Evolutionary conservation across 164 flowering plant species (phyloP).

Genomic region (Berberis vulgaris): DNA sequence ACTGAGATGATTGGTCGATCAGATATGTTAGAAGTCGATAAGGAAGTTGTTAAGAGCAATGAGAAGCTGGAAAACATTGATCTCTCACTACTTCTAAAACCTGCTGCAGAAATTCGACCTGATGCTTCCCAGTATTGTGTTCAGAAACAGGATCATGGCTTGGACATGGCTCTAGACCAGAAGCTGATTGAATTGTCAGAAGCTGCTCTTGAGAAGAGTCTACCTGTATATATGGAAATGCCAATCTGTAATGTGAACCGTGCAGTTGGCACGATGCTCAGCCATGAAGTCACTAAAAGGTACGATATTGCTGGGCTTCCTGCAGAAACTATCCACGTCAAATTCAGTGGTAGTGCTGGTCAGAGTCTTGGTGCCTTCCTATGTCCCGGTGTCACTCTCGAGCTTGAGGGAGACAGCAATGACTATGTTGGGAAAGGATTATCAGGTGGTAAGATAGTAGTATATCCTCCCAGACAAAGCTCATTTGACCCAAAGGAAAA

Average conservation of each 20-base stretch:
- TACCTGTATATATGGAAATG: slow-evolving; percentile 83
- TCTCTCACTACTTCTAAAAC: slow-evolving; percentile 71
- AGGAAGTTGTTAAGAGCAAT: slow-evolving; percentile 55
- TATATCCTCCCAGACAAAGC: slow-evolving; percentile 87
- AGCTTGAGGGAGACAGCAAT: slow-evolving; percentile 98
- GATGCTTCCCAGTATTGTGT: slow-evolving; percentile 89
- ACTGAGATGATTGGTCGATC: slow-evolving; percentile 97
- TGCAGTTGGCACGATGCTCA: slow-evolving; percentile 98
- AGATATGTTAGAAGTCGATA: slow-evolving; percentile 94
- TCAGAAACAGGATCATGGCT: slow-evolving; percentile 93
- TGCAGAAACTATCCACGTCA: slow-evolving; percentile 78
- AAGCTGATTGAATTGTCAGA: slow-evolving; percentile 54
- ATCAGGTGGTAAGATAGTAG: slow-evolving; percentile 95
- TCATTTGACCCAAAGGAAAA: slow-evolving; percentile 92
- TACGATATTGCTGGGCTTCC: slow-evolving; percentile 81
- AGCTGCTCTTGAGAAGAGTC: slow-evolving; percentile 63
- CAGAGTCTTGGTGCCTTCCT: slow-evolving; percentile 99
- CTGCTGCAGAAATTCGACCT: slow-evolving; percentile 86
- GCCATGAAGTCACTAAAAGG: slow-evolving; percentile 92
- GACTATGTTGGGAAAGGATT: slow-evolving; percentile 99
- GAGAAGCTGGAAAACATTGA: slow-evolving; percentile 92
- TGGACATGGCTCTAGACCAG: slow-evolving; percentile 92
- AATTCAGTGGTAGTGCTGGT: slow-evolving; percentile 92
- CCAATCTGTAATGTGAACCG: slow-evolving; percentile 80
- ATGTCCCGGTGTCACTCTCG: slow-evolving; percentile 81